Conservation (phyloP, 495 filamentous ascomycete species). For the Daldinia bambusicola region DNA sequence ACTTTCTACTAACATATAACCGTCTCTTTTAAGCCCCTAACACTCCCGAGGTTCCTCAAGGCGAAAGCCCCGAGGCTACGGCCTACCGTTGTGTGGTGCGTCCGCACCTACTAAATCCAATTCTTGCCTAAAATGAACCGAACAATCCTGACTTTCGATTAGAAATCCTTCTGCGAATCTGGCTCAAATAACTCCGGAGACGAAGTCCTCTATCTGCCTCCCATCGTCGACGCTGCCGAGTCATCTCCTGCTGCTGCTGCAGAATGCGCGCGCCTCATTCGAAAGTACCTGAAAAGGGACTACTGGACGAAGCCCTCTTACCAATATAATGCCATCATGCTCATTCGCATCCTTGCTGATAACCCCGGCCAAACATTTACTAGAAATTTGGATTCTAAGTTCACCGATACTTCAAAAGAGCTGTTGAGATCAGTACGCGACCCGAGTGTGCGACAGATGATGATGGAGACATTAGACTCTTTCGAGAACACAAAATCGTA, state of each 20-base stretch:
- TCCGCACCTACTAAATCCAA: conserved; percentile 35
- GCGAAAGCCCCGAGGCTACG: conserved; percentile 67
- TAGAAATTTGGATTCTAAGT: conserved; percentile 83
- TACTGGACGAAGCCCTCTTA: conserved; percentile 68
- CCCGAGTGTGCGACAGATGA: conserved; percentile 74
- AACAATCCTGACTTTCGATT: conserved; percentile 33
- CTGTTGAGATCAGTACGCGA: conserved; percentile 77
- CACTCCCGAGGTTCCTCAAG: conserved; percentile 46
- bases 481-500: conserved; percentile 73
- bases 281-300: conserved; percentile 80
- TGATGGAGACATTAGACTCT: conserved; percentile 83
- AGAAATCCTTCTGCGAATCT: conserved; percentile 81
- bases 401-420: conserved; percentile 78
- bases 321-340: conserved; percentile 97
- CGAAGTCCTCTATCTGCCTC: conserved; percentile 92
- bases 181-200: conserved; percentile 74
- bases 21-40: conserved; percentile 25
- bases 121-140: conserved; percentile 23
- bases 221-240: conserved; percentile 94
- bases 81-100: conserved; percentile 64
- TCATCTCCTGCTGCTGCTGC: conserved; percentile 86
- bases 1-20: conserved; percentile 22
- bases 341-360: conserved; percentile 89
- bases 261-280: conserved; percentile 78
- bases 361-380: conserved; percentile 93